A percentile compares a stretch with the other conserved stretches of the same genome.
phyloP scores from a whole-genome alignment of 2,329 filamentous ascomycete genomes.

The Botrytis galanthina region DNA sequence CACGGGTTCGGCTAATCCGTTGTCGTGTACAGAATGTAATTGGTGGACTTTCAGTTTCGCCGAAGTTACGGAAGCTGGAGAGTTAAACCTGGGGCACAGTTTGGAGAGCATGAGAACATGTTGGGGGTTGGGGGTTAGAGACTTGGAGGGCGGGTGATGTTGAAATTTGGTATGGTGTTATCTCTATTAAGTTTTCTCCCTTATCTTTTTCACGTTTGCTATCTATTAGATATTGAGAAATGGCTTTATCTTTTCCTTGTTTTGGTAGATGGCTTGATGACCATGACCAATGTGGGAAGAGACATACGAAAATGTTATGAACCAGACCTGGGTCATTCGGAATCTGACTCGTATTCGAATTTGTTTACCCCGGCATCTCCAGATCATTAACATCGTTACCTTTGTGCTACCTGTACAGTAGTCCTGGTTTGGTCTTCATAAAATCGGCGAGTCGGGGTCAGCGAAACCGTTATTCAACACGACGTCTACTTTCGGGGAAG shows the following conservation, averaged over 20 bases:
- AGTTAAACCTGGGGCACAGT: neutral
- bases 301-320: neutral
- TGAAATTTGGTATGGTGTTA: neutral
- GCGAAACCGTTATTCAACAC: neutral
- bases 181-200: neutral
- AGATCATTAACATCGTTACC: neutral
- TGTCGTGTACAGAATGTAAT: neutral
- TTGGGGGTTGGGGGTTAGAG: neutral
- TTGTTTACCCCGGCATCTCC: neutral
- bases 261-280: neutral
- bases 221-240: neutral
- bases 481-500: neutral
- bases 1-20: neutral
- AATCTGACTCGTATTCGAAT: slow-evolving; percentile 13
- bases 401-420: neutral
- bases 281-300: neutral
- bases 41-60: slow-evolving; percentile 14
- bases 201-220: slow-evolving; percentile 3
- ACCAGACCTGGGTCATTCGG: neutral
- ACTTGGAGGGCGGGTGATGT: neutral
- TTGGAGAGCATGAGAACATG: neutral
- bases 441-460: neutral
- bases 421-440: neutral
- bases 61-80: slow-evolving; percentile 1
- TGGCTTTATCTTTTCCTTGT: neutral